These are phyloP conservation scores for Backusella psychrophila DNA, from an alignment of 192 early-diverging fungal species.

Conservation along the genomic window DNA sequence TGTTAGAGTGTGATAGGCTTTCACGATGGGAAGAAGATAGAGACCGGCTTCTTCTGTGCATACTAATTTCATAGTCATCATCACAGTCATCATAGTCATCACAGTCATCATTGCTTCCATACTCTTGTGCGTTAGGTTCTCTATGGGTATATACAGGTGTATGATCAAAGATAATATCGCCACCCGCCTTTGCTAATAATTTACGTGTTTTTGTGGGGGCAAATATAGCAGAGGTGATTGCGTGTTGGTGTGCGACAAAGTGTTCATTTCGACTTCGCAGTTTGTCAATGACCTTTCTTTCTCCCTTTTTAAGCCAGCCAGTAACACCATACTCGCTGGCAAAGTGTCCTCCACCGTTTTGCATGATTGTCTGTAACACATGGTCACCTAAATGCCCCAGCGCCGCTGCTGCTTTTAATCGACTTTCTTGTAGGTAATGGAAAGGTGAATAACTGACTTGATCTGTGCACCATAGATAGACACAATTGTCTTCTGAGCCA, in stretches of 20 bases:
- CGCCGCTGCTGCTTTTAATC: slow-evolving; percentile 22
- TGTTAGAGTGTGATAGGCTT: background rate
- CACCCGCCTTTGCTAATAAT: slow-evolving; percentile 50
- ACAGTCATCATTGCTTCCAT: background rate
- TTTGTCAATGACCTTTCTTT: slow-evolving; percentile 28
- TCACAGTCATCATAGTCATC: background rate
- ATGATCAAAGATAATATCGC: slow-evolving; percentile 37
- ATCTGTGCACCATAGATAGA: slow-evolving; percentile 73
- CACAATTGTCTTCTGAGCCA: slow-evolving; percentile 75
- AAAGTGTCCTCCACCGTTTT: slow-evolving; percentile 5
- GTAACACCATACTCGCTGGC: background rate
- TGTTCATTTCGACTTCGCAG: slow-evolving; percentile 23
- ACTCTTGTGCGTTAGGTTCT: background rate
- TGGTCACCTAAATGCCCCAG: slow-evolving; percentile 22
- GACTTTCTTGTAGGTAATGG: slow-evolving; percentile 22
- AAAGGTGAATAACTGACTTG: slow-evolving; percentile 26
- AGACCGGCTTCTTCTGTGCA: background rate
- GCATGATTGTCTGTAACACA: slow-evolving; percentile 4
- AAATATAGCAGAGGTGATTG: slow-evolving; percentile 63
- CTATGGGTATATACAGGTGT: slow-evolving; percentile 47
- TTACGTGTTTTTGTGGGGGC: slow-evolving; percentile 60
- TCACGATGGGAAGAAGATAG: background rate
- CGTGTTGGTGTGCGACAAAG: slow-evolving; percentile 50
- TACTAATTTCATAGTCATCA: background rate
- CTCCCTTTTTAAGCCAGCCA: slow-evolving; percentile 27